Conservation (phyloP, 2,329 filamentous ascomycete genomes). For the Aurifilum marmelostoma region DNA sequence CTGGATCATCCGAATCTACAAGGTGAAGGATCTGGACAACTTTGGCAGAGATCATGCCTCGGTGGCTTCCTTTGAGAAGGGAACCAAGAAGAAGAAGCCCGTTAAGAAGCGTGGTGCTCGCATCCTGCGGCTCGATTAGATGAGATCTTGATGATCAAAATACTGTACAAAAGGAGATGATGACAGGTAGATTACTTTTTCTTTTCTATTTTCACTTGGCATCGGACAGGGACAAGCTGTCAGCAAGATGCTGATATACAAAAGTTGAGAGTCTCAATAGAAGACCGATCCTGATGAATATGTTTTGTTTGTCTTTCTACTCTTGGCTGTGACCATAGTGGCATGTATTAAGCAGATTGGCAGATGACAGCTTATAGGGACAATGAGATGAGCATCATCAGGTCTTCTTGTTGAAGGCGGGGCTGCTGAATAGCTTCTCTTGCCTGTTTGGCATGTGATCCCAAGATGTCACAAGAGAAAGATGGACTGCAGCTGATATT, state of each 20-base stretch:
- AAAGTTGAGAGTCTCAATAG: slow-evolving; percentile 29
- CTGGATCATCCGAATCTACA: slow-evolving; percentile 99
- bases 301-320: no score
- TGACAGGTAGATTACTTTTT: slow-evolving; percentile 18
- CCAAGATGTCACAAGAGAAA: neutral
- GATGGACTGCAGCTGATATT: neutral
- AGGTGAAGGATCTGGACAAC: slow-evolving; percentile 99
- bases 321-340: neutral
- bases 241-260: slow-evolving; percentile 26
- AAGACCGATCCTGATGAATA: slow-evolving; percentile 19
- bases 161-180: slow-evolving; percentile 23
- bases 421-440: neutral
- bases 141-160: slow-evolving; percentile 10
- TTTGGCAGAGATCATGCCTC: slow-evolving; percentile 83
- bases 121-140: slow-evolving; percentile 72
- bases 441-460: neutral
- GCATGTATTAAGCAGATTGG: neutral
- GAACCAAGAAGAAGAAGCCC: slow-evolving; percentile 81
- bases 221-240: slow-evolving; percentile 14
- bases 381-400: neutral
- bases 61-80: slow-evolving; percentile 71
- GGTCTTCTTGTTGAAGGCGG: neutral
- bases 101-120: slow-evolving; percentile 73
- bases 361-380: neutral
- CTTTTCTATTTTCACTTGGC: neutral